Evolutionary conservation across 495 filamentous ascomycete species (phyloP).

Genomic region (Viridothelium virens): DNA sequence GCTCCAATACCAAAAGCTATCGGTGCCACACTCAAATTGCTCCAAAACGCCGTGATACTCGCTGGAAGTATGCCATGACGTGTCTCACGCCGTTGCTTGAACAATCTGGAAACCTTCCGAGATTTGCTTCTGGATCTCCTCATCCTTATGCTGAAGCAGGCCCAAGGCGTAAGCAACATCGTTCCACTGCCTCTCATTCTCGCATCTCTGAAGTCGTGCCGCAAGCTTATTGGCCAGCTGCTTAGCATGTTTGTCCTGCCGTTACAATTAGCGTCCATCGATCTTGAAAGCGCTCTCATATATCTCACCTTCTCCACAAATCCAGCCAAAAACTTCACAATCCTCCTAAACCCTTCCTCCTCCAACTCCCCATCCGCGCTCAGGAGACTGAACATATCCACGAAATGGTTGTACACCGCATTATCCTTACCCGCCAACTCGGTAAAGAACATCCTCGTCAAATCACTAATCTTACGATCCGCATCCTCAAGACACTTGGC

Average conservation of each 20-base stretch:
- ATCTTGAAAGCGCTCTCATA: background rate
- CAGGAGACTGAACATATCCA: constrained; percentile 95
- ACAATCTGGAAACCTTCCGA: constrained; percentile 80
- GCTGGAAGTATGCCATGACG: background rate
- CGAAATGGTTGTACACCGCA: constrained; percentile 98
- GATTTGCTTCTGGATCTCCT: constrained; percentile 84
- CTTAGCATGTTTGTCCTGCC: constrained; percentile 95
- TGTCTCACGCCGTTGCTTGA: constrained; percentile 51
- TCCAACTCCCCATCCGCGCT: constrained; percentile 74
- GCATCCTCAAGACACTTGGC: constrained; percentile 95
- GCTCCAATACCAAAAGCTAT: background rate
- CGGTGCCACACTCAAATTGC: too few species aligned
- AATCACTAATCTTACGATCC: constrained; percentile 85
- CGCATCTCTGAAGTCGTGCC: constrained; percentile 74
- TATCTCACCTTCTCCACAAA: constrained; percentile 89
- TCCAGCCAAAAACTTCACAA: constrained; percentile 84
- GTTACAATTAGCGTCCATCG: constrained; percentile 11
- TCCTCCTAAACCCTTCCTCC: constrained; percentile 72
- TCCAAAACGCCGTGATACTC: background rate
- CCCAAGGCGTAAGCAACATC: constrained; percentile 90
- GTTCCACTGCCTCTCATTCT: constrained; percentile 92
- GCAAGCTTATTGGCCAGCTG: constrained; percentile 91
- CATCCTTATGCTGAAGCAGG: constrained; percentile 90
- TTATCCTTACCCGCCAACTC: constrained; percentile 97
- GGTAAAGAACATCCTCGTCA: constrained; percentile 97